Percentiles rank a stretch among this genome's conserved stretches.
Evolutionary conservation across 2,329 filamentous ascomycete species (phyloP).

Genomic region (Fusarium nanum): DNA sequence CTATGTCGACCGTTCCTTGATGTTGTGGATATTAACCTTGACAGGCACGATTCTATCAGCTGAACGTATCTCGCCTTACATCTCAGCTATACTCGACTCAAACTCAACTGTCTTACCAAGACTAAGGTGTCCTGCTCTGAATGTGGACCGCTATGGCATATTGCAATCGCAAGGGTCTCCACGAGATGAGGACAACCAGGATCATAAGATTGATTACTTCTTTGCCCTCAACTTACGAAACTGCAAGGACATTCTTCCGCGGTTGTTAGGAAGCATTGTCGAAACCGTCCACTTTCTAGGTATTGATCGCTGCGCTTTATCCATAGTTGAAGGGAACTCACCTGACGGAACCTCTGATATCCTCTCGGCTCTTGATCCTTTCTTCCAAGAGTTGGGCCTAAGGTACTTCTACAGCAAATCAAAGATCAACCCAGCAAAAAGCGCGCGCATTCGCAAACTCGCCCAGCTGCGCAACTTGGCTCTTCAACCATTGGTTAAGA

Average conservation of each 20-base stretch:
- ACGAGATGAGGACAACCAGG: background rate
- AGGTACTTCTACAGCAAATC: conserved; percentile 58
- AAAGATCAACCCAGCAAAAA: conserved; percentile 56
- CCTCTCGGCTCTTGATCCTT: conserved; percentile 55
- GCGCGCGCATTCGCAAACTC: conserved; percentile 59
- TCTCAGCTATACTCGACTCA: conserved; percentile 48
- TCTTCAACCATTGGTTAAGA: conserved; percentile 57
- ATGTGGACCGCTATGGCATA: conserved; percentile 38
- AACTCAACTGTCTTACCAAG: conserved; percentile 37
- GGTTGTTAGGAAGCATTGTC: conserved; percentile 63
- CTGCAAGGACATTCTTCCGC: conserved; percentile 58
- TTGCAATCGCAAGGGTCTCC: conserved; percentile 32
- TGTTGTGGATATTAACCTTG: background rate
- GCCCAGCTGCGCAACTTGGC: conserved; percentile 65
- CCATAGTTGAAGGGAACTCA: conserved; percentile 67
- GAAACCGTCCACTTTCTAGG: conserved; percentile 63
- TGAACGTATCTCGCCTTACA: conserved; percentile 40
- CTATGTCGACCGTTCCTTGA: fast-evolving
- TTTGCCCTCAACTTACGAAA: conserved; percentile 66
- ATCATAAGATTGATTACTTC: conserved; percentile 53
- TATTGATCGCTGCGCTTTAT: conserved; percentile 62
- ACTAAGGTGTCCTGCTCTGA: conserved; percentile 47
- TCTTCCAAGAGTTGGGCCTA: conserved; percentile 54
- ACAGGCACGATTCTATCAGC: conserved; percentile 48
- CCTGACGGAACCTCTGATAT: conserved; percentile 65